A percentile compares a stretch with the other conserved stretches of the same genome.
Evolutionary conservation across 257 asterid genomes (phyloP).

Genomic region (Nicotiana otophora): DNA sequence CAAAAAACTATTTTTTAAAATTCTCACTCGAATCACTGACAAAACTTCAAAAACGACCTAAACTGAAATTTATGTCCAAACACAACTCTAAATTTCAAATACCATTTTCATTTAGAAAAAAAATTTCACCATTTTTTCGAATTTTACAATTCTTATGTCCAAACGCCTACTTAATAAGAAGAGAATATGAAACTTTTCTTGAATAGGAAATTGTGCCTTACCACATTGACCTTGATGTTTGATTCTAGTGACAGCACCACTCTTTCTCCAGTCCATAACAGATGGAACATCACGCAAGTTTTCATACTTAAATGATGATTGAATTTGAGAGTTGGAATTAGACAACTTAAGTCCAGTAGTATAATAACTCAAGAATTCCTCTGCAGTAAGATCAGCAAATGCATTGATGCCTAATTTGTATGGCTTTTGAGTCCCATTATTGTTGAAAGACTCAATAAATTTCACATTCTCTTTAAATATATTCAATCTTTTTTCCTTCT

Average conservation of each 20-base stretch:
- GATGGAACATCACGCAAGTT: conserved; percentile 12
- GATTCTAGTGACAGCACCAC: conserved; percentile 6
- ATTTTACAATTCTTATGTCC: no score
- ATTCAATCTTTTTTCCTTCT: neutral
- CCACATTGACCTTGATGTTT: neutral
- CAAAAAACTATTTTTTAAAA: no score
- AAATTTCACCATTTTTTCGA: no score
- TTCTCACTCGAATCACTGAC: no score
- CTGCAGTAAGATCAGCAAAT: conserved; percentile 8
- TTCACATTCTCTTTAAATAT: neutral
- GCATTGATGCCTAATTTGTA: conserved; percentile 9
- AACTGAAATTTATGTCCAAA: no score
- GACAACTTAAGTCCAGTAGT: neutral
- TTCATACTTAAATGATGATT: neutral
- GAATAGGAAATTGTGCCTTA: neutral
- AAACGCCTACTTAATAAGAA: neutral
- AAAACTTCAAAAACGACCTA: no score
- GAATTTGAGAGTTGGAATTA: neutral
- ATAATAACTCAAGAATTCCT: conserved; percentile 2
- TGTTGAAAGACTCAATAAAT: conserved; percentile 8
- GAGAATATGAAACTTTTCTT: neutral
- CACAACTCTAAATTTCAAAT: no score
- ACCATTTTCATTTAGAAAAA: no score
- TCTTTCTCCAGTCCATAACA: conserved; percentile 16
- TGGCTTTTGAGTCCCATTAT: neutral